Conservation (phyloP, 805 yeast genomes). For the Lipomyces lipofer region DNA sequence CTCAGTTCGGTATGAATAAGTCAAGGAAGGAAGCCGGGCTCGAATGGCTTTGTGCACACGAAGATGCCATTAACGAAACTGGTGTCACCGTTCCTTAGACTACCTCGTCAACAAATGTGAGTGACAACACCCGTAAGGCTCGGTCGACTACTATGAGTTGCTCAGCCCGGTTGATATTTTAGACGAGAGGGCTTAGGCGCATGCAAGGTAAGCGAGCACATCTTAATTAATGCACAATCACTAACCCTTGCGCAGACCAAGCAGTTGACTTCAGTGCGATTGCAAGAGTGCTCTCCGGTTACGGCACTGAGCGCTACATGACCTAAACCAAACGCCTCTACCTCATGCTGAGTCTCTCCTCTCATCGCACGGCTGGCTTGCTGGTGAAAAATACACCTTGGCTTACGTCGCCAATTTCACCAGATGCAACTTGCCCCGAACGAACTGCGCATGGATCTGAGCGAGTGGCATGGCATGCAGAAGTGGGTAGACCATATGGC, state of each 20-base stretch:
- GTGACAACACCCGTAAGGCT: conserved; percentile 45
- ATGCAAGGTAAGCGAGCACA: conserved; percentile 53
- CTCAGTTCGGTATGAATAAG: too few relatives aligned
- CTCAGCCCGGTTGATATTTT: conserved; percentile 22
- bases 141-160: conserved; percentile 47
- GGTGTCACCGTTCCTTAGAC: too few relatives aligned
- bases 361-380: conserved; percentile 45
- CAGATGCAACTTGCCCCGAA: conserved; percentile 19
- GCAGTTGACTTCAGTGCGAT: conserved; percentile 52
- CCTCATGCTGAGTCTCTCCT: conserved; percentile 56
- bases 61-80: too few relatives aligned
- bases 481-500: conserved; percentile 92
- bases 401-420: conserved; percentile 43
- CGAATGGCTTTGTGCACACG: too few relatives aligned
- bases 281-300: conserved; percentile 37
- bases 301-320: conserved; percentile 53
- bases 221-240: not conserved
- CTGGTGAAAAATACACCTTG: conserved; percentile 57
- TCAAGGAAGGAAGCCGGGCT: too few relatives aligned
- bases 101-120: conserved; percentile 64
- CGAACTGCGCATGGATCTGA: conserved; percentile 18
- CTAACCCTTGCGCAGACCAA: conserved; percentile 50
- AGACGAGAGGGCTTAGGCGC: conserved; percentile 26
- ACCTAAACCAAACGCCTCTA: conserved; percentile 55
- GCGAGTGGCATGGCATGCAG: conserved; percentile 62